Percentiles rank a stretch among this genome's conserved stretches.
phyloP scores from a whole-genome alignment of 352 stramenopile genomes.

The Aphanomyces euteiches region DNA sequence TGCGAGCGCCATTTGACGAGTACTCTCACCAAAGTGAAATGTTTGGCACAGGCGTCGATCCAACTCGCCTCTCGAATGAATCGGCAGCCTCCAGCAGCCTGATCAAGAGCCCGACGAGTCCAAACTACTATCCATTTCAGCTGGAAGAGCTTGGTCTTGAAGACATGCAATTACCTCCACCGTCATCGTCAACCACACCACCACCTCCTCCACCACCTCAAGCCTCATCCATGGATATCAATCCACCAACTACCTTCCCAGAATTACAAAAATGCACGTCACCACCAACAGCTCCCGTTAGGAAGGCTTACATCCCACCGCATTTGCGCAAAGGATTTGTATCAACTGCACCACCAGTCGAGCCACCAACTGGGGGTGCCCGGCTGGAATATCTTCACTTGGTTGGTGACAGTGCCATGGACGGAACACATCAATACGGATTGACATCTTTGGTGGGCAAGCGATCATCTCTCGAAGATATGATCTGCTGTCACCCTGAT shows the following conservation, averaged over 20 bases:
- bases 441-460: slow-evolving; percentile 79
- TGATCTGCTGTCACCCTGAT: slow-evolving; percentile 74
- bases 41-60: not conserved
- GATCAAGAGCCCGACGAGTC: slow-evolving; percentile 20
- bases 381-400: slow-evolving; percentile 18
- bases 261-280: slow-evolving; percentile 19
- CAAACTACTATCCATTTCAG: slow-evolving; percentile 20
- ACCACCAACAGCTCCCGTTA: slow-evolving; percentile 3
- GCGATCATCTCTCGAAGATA: slow-evolving; percentile 70
- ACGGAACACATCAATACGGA: slow-evolving; percentile 45
- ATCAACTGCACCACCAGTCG: not conserved
- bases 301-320: slow-evolving; percentile 26
- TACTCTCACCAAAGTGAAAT: not conserved
- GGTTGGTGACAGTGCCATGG: slow-evolving; percentile 16
- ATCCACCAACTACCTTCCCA: not conserved
- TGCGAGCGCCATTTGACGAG: not conserved
- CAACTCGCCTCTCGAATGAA: not conserved
- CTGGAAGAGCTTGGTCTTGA: slow-evolving; percentile 18
- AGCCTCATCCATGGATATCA: not conserved
- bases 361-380: not conserved
- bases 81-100: slow-evolving; percentile 5
- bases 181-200: not conserved
- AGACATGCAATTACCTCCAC: not conserved
- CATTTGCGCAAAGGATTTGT: slow-evolving; percentile 20
- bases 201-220: not conserved